phyloP scores from a whole-genome alignment of 2,329 filamentous ascomycete genomes.

The Clonostachys rosea region DNA sequence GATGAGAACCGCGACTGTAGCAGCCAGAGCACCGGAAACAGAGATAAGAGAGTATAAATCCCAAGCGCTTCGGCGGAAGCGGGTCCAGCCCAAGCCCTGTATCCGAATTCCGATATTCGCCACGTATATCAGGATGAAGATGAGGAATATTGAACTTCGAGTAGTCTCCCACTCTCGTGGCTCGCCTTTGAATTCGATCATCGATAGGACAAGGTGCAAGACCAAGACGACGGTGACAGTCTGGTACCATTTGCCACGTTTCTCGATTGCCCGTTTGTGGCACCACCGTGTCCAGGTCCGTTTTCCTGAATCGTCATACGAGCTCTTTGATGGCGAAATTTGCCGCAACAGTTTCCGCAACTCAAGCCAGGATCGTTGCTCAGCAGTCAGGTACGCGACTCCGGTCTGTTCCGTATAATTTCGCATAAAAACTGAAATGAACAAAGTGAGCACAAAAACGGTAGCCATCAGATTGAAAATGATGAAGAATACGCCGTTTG shows the following conservation, averaged over 20 bases:
- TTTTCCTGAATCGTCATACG: conserved; percentile 66
- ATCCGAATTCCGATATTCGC: conserved; percentile 81
- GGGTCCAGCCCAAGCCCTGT: conserved; percentile 82
- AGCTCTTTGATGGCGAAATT: conserved; percentile 90
- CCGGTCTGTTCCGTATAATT: conserved; percentile 99
- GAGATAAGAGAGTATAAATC: conserved; percentile 83
- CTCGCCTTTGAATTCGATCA: conserved; percentile 82
- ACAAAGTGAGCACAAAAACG: conserved; percentile 93
- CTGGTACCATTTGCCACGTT: conserved; percentile 87
- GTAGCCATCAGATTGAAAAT: conserved; percentile 94
- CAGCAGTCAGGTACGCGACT: conserved; percentile 90
- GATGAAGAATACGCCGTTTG: conserved; percentile 91
- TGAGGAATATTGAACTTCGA: conserved; percentile 74
- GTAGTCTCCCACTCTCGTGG: conserved; percentile 63
- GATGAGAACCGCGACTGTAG: conserved; percentile 75
- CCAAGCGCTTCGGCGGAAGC: conserved; percentile 92
- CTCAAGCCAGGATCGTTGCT: conserved; percentile 96
- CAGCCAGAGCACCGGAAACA: conserved; percentile 71
- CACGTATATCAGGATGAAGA: conserved; percentile 78
- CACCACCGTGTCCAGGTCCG: conserved; percentile 88
- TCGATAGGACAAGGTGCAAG: conserved; percentile 75
- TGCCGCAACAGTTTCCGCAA: conserved; percentile 86
- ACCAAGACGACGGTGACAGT: conserved; percentile 76
- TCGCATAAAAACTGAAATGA: conserved; percentile 99
- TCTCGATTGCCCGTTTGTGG: conserved; percentile 89